phyloP scores from a whole-genome alignment of 2,329 filamentous ascomycete genomes.

The Phaeophleospora eucalypticola region DNA sequence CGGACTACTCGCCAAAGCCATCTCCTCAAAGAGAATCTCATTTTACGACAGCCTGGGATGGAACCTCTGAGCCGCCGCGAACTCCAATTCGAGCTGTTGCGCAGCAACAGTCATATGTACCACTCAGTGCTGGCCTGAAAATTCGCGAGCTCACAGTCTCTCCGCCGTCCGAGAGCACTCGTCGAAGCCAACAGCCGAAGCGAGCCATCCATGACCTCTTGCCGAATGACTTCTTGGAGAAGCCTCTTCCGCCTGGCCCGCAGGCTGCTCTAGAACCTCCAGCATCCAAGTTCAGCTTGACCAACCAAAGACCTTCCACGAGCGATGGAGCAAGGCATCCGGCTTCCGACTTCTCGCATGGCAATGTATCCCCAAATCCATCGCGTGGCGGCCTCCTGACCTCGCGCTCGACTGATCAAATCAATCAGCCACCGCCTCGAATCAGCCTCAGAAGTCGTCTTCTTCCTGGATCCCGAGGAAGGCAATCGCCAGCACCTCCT shows the following conservation, averaged over 20 bases:
- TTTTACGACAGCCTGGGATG: too few relatives aligned
- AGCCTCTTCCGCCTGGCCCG: background rate
- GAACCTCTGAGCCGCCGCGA: constrained; percentile 3
- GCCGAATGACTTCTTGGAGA: constrained; percentile 5
- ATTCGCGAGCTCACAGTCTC: constrained; percentile 9
- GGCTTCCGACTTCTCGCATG: background rate
- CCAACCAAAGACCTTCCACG: background rate
- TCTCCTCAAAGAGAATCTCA: background rate
- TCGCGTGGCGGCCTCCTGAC: background rate
- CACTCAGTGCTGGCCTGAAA: constrained; percentile 5
- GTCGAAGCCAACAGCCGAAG: too few relatives aligned
- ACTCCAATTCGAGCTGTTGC: constrained; percentile 4
- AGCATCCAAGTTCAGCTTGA: background rate
- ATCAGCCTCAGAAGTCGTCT: background rate
- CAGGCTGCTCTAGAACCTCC: background rate
- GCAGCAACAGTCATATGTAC: constrained; percentile 10
- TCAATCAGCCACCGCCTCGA: background rate
- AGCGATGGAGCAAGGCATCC: background rate
- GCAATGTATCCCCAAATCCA: background rate
- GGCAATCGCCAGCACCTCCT: background rate
- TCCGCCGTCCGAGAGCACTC: background rate
- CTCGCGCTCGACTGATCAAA: background rate
- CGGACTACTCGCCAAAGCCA: too few relatives aligned
- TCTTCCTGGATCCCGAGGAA: background rate
- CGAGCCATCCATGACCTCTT: background rate